A percentile compares a stretch with the other conserved stretches of the same genome.
phyloP scores from a whole-genome alignment of 1,139 yeast species.

The Chernovozyma sophiae-reginae region DNA sequence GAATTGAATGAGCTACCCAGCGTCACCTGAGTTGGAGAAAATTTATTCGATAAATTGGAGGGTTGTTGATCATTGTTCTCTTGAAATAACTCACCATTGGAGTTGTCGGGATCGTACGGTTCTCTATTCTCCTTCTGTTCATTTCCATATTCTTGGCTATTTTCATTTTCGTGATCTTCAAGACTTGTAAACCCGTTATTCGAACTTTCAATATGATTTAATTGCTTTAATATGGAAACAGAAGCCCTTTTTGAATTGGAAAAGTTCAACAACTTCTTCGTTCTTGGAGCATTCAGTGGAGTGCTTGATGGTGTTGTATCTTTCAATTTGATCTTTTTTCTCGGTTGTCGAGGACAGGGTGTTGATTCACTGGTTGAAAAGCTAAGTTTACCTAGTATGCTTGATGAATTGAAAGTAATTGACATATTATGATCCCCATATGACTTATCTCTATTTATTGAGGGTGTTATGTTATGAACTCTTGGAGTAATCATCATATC shows the following conservation, averaged over 20 bases:
- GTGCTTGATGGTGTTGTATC: slow-evolving; percentile 8
- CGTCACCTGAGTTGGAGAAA: too few species aligned
- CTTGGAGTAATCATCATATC: slow-evolving; percentile 7
- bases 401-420: slow-evolving; percentile 3
- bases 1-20: background rate
- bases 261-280: slow-evolving; percentile 20
- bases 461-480: background rate
- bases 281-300: slow-evolving; percentile 10
- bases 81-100: slow-evolving; percentile 6
- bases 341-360: slow-evolving; percentile 32
- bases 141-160: slow-evolving; percentile 8
- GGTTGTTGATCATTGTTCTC: background rate
- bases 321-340: slow-evolving; percentile 26
- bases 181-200: slow-evolving; percentile 2
- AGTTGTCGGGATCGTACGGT: background rate
- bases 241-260: slow-evolving; percentile 22
- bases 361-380: slow-evolving; percentile 30
- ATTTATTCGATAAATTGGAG: background rate
- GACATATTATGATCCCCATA: slow-evolving; percentile 5
- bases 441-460: background rate
- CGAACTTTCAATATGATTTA: slow-evolving; percentile 10
- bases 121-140: background rate
- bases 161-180: slow-evolving; percentile 10
- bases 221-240: slow-evolving; percentile 7
- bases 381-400: slow-evolving; percentile 16